These are phyloP conservation scores for Toxoplasma gondii DNA, from an alignment of 169 alveolate genomes.

Conservation along the genomic window DNA sequence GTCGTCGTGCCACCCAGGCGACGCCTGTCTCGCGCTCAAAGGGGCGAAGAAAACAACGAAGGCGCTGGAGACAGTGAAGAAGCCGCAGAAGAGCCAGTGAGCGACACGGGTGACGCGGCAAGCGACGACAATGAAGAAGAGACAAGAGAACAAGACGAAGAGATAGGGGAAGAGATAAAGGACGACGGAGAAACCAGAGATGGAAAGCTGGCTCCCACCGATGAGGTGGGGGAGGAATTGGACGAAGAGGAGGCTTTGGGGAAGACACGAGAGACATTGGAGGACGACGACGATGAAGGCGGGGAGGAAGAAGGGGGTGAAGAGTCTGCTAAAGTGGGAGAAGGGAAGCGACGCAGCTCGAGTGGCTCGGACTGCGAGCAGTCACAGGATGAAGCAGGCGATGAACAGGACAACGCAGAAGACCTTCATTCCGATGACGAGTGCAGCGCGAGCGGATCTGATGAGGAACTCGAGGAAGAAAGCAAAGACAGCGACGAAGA, in stretches of 20 bases:
- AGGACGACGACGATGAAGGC: background rate
- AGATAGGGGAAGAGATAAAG: background rate
- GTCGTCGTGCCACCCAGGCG: constrained; percentile 8
- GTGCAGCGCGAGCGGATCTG: no score
- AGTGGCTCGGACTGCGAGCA: no score
- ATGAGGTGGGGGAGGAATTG: background rate
- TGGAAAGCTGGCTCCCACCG: background rate
- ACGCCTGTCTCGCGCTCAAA: background rate
- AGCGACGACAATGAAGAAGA: background rate
- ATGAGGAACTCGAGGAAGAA: background rate
- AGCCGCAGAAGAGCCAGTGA: background rate
- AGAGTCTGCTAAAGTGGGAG: background rate
- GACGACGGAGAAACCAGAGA: background rate
- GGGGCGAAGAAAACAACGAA: background rate
- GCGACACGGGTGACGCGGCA: background rate
- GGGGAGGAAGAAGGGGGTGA: background rate
- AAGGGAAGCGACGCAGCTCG: no score
- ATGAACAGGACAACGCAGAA: constrained; percentile 13
- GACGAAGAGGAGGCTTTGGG: background rate
- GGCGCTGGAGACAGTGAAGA: background rate
- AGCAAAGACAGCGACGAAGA: background rate
- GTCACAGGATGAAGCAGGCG: background rate
- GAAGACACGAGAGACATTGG: background rate
- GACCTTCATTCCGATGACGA: no score
- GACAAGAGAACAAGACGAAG: background rate